These are phyloP conservation scores for Malassezia yamatoensis DNA, from an alignment of 1,284 basidiomycete genomes.

Conservation along the genomic window DNA sequence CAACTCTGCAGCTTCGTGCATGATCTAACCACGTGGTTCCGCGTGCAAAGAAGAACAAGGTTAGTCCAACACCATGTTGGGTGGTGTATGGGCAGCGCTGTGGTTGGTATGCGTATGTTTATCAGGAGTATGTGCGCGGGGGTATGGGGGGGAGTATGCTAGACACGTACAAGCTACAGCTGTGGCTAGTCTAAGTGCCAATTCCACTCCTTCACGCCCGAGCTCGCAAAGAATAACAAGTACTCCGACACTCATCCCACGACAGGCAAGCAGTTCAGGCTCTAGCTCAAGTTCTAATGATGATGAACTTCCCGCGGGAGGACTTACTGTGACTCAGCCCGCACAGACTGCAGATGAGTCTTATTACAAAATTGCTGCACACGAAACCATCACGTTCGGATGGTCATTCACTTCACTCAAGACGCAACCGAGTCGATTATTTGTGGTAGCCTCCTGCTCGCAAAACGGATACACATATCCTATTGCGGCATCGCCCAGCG, in stretches of 20 bases:
- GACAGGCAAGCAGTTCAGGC: background rate
- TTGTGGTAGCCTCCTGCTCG: constrained; percentile 40
- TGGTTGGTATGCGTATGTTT: background rate
- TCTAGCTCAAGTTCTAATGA: background rate
- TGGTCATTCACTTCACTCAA: constrained; percentile 46
- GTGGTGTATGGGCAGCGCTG: background rate
- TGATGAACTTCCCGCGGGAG: constrained; percentile 21
- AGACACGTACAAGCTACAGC: too few relatives aligned
- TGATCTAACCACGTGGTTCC: constrained; percentile 1
- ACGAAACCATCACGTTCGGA: constrained; percentile 41
- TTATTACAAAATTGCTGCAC: constrained; percentile 45
- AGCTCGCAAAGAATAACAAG: background rate
- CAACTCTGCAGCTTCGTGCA: constrained; percentile 1
- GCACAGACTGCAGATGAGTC: constrained; percentile 38
- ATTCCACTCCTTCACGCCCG: too few relatives aligned
- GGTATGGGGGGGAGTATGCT: background rate
- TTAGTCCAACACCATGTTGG: background rate
- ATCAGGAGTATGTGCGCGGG: background rate
- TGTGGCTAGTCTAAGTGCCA: too few relatives aligned
- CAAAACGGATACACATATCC: constrained; percentile 39
- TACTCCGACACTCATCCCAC: background rate
- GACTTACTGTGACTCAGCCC: constrained; percentile 42
- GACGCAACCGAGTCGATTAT: constrained; percentile 27
- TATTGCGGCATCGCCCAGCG: constrained; percentile 26
- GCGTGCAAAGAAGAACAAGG: background rate